Percentiles rank a stretch among this genome's conserved stretches.
Conservation (phyloP, 352 stramenopile species). For the Phytophthora fragariaefolia region DNA sequence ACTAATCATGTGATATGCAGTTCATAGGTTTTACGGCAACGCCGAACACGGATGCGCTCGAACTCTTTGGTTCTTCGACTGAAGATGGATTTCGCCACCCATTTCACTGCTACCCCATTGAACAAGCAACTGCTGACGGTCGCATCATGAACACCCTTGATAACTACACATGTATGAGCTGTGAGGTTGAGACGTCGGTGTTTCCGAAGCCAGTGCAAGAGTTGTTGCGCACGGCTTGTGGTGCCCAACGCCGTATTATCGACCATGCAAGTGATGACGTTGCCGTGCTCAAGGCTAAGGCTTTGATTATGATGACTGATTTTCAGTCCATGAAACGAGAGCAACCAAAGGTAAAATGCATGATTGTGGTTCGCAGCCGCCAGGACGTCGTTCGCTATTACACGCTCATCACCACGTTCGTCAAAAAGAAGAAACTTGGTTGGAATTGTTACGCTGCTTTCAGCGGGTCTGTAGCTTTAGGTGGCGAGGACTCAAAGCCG, state of each 20-base stretch:
- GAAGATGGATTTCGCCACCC: slow-evolving; percentile 32
- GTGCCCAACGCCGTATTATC: slow-evolving; percentile 51
- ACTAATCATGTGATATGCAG: slow-evolving; percentile 30
- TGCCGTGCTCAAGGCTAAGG: slow-evolving; percentile 73
- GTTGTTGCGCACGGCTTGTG: slow-evolving; percentile 32
- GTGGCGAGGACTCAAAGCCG: slow-evolving; percentile 22
- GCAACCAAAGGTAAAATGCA: slow-evolving; percentile 53
- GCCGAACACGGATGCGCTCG: slow-evolving; percentile 65
- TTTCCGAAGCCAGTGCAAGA: slow-evolving; percentile 50
- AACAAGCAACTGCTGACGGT: slow-evolving; percentile 53
- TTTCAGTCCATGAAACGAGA: slow-evolving; percentile 45
- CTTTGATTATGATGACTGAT: slow-evolving; percentile 75
- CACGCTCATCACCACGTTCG: slow-evolving; percentile 63
- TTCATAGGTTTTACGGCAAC: slow-evolving; percentile 87
- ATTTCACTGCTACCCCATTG: slow-evolving; percentile 83
- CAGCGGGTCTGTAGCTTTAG: slow-evolving; percentile 52
- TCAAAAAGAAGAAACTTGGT: slow-evolving; percentile 55
- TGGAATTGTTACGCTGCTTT: slow-evolving; percentile 81
- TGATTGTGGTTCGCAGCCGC: slow-evolving; percentile 82
- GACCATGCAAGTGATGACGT: slow-evolving; percentile 69
- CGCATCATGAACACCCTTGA: slow-evolving; percentile 73
- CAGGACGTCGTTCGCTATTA: slow-evolving; percentile 85
- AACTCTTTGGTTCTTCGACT: slow-evolving; percentile 64
- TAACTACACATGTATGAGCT: slow-evolving; percentile 64
- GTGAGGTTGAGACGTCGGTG: slow-evolving; percentile 61